A percentile compares a stretch with the other conserved stretches of the same genome.
Conservation (phyloP, 352 stramenopile genomes). For the Phytophthora citrophthora region DNA sequence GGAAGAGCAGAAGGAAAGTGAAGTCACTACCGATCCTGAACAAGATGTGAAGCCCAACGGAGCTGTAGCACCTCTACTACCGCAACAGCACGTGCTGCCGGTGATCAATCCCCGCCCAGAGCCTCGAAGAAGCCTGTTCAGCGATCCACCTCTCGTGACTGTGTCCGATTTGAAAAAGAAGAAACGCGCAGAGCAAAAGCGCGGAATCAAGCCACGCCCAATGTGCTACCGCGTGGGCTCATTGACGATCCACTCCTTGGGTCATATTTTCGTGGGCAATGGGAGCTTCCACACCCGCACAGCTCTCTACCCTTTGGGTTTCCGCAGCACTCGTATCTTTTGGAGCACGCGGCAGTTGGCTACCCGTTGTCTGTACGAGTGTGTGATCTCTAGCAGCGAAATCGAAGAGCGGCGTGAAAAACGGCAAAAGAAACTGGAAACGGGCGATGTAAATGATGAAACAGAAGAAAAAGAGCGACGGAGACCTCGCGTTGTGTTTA, state of each 20-base stretch:
- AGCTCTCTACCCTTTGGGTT: slow-evolving; percentile 90
- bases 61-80: background rate
- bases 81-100: slow-evolving; percentile 38
- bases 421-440: slow-evolving; percentile 26
- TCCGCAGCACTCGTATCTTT: slow-evolving; percentile 92
- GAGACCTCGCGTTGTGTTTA: slow-evolving; percentile 61
- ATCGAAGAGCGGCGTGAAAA: slow-evolving; percentile 55
- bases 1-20: background rate
- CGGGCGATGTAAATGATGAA: background rate
- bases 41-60: background rate
- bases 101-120: slow-evolving; percentile 56
- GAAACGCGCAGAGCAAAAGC: slow-evolving; percentile 48
- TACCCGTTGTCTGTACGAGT: slow-evolving; percentile 90
- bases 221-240: slow-evolving; percentile 74
- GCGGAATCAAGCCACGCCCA: slow-evolving; percentile 45
- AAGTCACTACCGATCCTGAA: slow-evolving; percentile 3
- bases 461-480: slow-evolving; percentile 8
- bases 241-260: slow-evolving; percentile 83
- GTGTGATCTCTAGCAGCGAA: slow-evolving; percentile 85
- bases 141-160: slow-evolving; percentile 50
- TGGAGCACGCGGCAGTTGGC: slow-evolving; percentile 80
- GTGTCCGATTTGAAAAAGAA: slow-evolving; percentile 71
- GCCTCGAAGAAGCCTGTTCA: slow-evolving; percentile 50
- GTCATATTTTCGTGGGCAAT: slow-evolving; percentile 78
- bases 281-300: slow-evolving; percentile 88